These are phyloP conservation scores for Plasmodiophora brassicae DNA, from an alignment of 208 protist genomes.

Conservation along the genomic window DNA sequence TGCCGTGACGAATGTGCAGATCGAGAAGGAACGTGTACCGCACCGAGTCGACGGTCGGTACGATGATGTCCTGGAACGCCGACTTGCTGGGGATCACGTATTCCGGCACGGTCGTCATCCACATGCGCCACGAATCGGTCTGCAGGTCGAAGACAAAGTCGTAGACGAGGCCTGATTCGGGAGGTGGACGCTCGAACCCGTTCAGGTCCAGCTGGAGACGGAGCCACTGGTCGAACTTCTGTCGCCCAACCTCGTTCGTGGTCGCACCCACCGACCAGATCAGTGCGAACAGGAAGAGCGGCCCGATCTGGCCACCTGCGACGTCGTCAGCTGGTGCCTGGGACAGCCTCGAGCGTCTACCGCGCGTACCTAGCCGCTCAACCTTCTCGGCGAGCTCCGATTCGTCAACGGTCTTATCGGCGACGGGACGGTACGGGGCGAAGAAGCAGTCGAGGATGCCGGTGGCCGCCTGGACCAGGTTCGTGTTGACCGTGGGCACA, in stretches of 20 bases:
- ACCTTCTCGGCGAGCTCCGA: neutral
- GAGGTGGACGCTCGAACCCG: conserved; percentile 64
- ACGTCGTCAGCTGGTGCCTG: conserved; percentile 36
- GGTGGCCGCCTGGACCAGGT: conserved; percentile 82
- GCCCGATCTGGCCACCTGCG: neutral
- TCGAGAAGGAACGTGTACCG: conserved; percentile 88
- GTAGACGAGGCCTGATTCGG: conserved; percentile 81
- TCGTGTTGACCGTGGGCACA: conserved; percentile 85
- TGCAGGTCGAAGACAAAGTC: conserved; percentile 86
- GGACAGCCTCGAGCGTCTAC: no score
- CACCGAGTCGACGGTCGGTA: conserved; percentile 90
- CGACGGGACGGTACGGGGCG: conserved; percentile 67
- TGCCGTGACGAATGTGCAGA: conserved; percentile 75
- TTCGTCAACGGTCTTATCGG: neutral
- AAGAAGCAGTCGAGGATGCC: conserved; percentile 83
- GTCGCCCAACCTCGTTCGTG: conserved; percentile 74
- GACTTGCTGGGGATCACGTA: conserved; percentile 68
- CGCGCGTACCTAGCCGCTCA: neutral
- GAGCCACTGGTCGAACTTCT: conserved; percentile 85
- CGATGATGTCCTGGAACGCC: conserved; percentile 90
- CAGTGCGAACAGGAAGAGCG: conserved; percentile 87
- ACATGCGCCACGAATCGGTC: conserved; percentile 73
- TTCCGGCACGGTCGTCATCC: conserved; percentile 81
- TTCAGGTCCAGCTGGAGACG: conserved; percentile 68
- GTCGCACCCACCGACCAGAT: conserved; percentile 94